Evolutionary conservation across 768 basidiomycete genomes (phyloP), one percentile per base, ranked within the genome.

Genomic region (Russula emetica): DNA sequence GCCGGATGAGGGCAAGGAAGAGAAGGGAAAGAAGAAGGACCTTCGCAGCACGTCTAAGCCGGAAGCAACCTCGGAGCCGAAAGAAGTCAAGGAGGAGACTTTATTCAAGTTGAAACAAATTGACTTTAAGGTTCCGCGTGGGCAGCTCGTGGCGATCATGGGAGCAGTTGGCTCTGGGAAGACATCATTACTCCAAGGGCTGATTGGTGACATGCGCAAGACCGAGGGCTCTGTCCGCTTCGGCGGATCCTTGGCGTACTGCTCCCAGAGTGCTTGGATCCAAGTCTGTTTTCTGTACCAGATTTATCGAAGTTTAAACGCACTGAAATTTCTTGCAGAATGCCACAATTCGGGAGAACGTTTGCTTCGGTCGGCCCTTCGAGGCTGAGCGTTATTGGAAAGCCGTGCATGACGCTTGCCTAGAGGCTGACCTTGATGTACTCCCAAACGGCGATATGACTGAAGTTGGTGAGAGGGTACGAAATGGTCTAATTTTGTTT

Each of bases 181-280:
- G 76, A 82, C 84, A 1, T 86, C 84, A 1, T 74, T 92, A 30
- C 76, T 92, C 47, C 86, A 92, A 67, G 90, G 84, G 9, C 70
- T 92, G 34, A 84, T 90, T 62, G 89, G 89, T 3, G 93, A 95
- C 73, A 95, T 95, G 93, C 78, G 87, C 62, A 79, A 79, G 67
- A 85, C 83, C 0, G 72, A 75, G 14, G 92, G 92, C 2, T 80
- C 75, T 10, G 82, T 91, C 44, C 78, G 77, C 36, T 90, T 94
- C 70, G 87, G 90, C 61, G 91, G 88, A 0, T 82, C 83, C 11
- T 82, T 93, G 11, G 86, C 85, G 0, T 92, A 94, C 73, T 94
- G 90, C 69, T 85, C 87, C 18, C 94, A 98, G 71, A 86, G 80
- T 50, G 88, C 94, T 13, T 97, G 94, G 93, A 95, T 98, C 62